Evolutionary conservation across 2,329 filamentous ascomycete genomes (phyloP), one percentile per base, ranked within the genome.

Genomic region (Colletotrichum salicis): DNA sequence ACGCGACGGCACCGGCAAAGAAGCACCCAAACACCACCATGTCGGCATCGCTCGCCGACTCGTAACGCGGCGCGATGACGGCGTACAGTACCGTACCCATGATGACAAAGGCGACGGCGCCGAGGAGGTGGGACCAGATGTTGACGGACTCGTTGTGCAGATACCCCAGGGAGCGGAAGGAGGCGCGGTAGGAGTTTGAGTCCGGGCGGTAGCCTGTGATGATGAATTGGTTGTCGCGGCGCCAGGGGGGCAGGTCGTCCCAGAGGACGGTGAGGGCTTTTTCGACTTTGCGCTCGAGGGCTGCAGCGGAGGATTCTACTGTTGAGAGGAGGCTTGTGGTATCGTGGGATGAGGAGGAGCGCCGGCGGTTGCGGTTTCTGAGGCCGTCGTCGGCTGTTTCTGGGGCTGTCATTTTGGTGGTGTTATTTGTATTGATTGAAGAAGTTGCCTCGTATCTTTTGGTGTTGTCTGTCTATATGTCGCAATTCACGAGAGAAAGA

Each of bases 21-120:
- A 96, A 97, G 82, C 91, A 95, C 1, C 85, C 84, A 79, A 97
- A 94, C 35, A 90, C 93, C 45, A 90, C 74, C n/a, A 94, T 85
- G 79, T 97, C 94, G 3, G 87, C 82, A 10, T 78, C 71, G 10
- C 85, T 86, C 7, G 93, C 92, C 3, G 86, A 84, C 10, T 85
- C 85, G 77, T 95, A 96, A 10, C 93, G 89, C 48, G 92, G 89
- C 13, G 85, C 84, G 48, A 95, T 82, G 60, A 86, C 81, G 29
- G 80, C 78, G 80, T 91, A 89, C 13, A 95, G 81, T 61, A 87
- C 83, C 13, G 83, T 73, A 1, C 85, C 88, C 1, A 84, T 82
- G 7, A 85, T 77, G 3, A 89, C 78, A 68, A 93, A 91, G 45
- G 88, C 75, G 1, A 92, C 62, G 12, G 92, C 89, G 8, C 94